Base-by-base conservation (phyloP, 768 basidiomycete genomes). In the Trametes cubensis region DNA sequence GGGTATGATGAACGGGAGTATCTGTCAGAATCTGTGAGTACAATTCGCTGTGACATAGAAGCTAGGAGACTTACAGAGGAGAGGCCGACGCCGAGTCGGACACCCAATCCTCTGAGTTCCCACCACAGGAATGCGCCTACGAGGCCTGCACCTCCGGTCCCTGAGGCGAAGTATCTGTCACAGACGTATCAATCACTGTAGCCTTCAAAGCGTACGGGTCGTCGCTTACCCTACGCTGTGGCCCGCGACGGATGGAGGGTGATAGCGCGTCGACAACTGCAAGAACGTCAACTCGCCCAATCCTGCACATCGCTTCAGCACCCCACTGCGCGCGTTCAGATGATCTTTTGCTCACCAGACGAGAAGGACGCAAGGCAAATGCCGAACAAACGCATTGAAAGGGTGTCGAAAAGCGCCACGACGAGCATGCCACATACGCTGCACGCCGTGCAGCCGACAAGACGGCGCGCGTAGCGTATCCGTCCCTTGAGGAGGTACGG, bases 81-180 rank as follows among this genome's bases (percentile, higher is more conserved):
- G 21, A 96, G 69, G 2, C 92, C 91, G 23, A 98, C 86, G 1
- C 95, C 97, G 13, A 79, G 69, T 46, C 86, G 83, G 6, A 99
- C 93, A 21, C 97, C 96, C 0, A 96, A 75, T 1, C 85, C 84
- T 20, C 97, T 81, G 4, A 98, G 77, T 65, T 94, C 81, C 96
- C 96, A 98, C 97, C 97, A 98, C 14, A 97, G 70, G 41, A 90
- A 89, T 0, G 96, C 94, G 7, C 96, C 96, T 0, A 88, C 89
- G 1, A 99, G 83, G 0, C 96, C 96, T 0, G 96, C 96, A 5
- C 90, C 93, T 1, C 96, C 96, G 0, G 96, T 98, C 0, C 96
- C 96, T 10, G 89, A 89, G 7, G 95, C 88, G 74, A 98, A 99
- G 70, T 94, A 97, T 5, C 90, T 91, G 45, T 2, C 26, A 52